Evolutionary conservation across 2,329 filamentous ascomycete species (phyloP), one percentile per base, ranked within the genome.

Genomic region (Aspergillus sp.): DNA sequence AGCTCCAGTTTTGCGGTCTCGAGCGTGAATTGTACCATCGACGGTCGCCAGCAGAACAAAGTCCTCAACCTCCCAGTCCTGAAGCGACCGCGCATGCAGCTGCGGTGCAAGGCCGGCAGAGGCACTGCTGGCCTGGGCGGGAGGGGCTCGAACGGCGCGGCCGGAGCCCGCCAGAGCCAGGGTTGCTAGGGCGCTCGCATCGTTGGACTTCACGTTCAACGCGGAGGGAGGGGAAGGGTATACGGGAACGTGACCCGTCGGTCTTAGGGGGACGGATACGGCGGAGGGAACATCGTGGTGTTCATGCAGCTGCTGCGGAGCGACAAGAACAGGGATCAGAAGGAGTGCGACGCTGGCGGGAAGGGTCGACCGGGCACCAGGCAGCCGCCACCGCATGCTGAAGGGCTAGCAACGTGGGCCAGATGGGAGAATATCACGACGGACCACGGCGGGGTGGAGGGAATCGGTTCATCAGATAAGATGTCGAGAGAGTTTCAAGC

Each of bases 11-110:
- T 89, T 91, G 72, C 95, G 88, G 82, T 97, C 92, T 78, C 89
- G 89, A 77, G 94, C 93, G 82, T 97, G 91, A 73, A 98, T 87
- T 77, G 92, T 91, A 85, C 95, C 95, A 85, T 98, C 93, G 87
- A 98, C 91, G 87, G 95, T 98, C 91, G 95, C 94, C 91, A 99
- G 85, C 84, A 99, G 92, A 83, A 98, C 91, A 87, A 97, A 96
- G 85, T 98, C 93, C 91, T 98, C 94, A 82, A 97, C 93, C 91
- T 97, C 92, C 94, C 94, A 98, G 83, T 97, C 94, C 87, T 93
- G 90, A 87, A 98, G 85, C 85, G 90, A 96, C 88, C 94, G 93
- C 93, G 93, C 94, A 90, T 85, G 85, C 77, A 91, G 90, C 89
- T 89, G 91, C 91, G 91, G 89, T 83, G 90, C 86, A 79, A 91